phyloP scores from a whole-genome alignment of 2,329 filamentous ascomycete species.

The Fusarium siculi region DNA sequence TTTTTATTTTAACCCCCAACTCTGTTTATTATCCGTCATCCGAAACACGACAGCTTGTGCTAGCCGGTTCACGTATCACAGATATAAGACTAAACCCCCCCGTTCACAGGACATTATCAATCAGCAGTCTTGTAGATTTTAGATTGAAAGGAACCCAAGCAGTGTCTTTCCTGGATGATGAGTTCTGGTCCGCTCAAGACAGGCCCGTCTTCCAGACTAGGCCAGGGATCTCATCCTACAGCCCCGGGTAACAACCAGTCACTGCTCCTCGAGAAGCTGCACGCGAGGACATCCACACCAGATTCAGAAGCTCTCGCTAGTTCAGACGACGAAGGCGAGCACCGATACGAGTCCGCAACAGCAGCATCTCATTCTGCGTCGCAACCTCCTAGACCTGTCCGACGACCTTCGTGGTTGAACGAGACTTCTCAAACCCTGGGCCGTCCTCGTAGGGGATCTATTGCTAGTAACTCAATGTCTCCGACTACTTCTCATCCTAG shows the following conservation, averaged over 20 bases:
- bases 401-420: slow-evolving; percentile 86
- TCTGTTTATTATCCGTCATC: slow-evolving; percentile 9
- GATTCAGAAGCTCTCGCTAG: slow-evolving; percentile 95
- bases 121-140: background rate
- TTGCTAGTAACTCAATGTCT: slow-evolving; percentile 80
- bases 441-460: slow-evolving; percentile 78
- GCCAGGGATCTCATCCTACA: slow-evolving; percentile 57
- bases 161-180: slow-evolving; percentile 53
- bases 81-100: background rate
- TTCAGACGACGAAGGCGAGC: slow-evolving; percentile 90
- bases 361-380: slow-evolving; percentile 47
- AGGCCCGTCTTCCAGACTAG: slow-evolving; percentile 62
- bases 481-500: slow-evolving; percentile 83
- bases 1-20: slow-evolving; percentile 12
- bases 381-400: slow-evolving; percentile 69
- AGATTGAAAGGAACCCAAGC: slow-evolving; percentile 20
- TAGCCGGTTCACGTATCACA: background rate
- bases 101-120: background rate
- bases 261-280: slow-evolving; percentile 78
- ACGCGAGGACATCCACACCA: slow-evolving; percentile 84
- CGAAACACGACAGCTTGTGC: slow-evolving; percentile 10
- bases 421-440: slow-evolving; percentile 75
- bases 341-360: slow-evolving; percentile 65
- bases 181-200: slow-evolving; percentile 63
- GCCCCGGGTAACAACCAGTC: slow-evolving; percentile 69